Percentiles rank a stretch among this genome's conserved stretches.
These are phyloP conservation scores for Tillandsia fasciculata DNA, from an alignment of 176 grass and related monocot species.

Conservation along the genomic window DNA sequence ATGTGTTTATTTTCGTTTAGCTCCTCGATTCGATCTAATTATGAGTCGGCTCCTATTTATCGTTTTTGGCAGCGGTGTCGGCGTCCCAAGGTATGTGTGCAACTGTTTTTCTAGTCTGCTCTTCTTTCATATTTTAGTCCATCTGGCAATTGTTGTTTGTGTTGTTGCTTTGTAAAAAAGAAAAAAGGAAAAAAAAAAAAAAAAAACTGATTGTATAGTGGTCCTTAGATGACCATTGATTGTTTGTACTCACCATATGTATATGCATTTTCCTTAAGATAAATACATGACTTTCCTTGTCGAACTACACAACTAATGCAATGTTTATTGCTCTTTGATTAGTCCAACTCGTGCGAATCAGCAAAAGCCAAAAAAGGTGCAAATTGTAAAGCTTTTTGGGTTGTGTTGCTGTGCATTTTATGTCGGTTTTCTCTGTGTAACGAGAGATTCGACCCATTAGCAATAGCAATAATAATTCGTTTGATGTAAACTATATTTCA, in stretches of 20 bases:
- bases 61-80: not conserved
- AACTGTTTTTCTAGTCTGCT: slow-evolving; percentile 12
- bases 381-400: too few species aligned
- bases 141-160: slow-evolving; percentile 13
- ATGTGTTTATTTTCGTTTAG: not conserved
- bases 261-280: not conserved
- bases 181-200: not conserved
- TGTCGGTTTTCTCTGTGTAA: too few species aligned
- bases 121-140: slow-evolving; percentile 16
- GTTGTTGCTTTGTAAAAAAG: slow-evolving; percentile 27
- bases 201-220: slow-evolving; percentile 23
- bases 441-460: too few species aligned
- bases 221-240: not conserved
- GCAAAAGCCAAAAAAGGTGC: too few species aligned
- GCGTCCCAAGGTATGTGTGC: slow-evolving; percentile 1
- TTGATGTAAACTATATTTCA: too few species aligned
- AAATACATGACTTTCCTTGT: not conserved
- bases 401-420: too few species aligned
- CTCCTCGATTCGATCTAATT: slow-evolving; percentile 10
- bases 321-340: too few species aligned
- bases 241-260: not conserved
- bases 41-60: not conserved
- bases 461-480: too few species aligned
- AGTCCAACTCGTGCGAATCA: too few species aligned
- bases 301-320: not conserved